Evolutionary conservation across 2,329 filamentous ascomycete species (phyloP), one percentile per base, ranked within the genome.

Genomic region (Talaromyces funiculosus): DNA sequence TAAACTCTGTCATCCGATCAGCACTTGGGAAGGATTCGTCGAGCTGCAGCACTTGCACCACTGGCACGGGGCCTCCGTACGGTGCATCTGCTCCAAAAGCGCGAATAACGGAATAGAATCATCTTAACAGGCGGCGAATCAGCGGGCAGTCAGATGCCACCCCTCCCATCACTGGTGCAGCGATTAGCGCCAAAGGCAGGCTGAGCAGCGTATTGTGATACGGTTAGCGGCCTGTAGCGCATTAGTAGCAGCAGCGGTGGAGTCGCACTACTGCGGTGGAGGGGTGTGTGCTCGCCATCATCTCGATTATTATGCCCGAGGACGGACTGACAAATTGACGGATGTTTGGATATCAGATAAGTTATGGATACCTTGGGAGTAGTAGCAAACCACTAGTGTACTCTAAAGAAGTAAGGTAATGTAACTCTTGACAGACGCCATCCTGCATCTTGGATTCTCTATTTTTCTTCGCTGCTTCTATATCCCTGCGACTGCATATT

Each of bases 1-100:
- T 26, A 49, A 29, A 51, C 45, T 51, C 26, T 31, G 45, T 51
- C 45, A 51, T 51, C 45, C 16, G 53, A 43, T 56, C 53, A 56
- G 26, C 38, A 42, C 33, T 26, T 47, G 22, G 53, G 53, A 26
- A 55, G 53, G 53, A 55, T 55, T 38, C 53, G 37, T 38, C 24
- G 53, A 55, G 53, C 24, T 42, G 53, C 53, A 55, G 53, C 12
- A 31, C 22, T 26, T 42, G 45, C 26, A 49, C 45, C 47, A 51
- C n/a, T 33, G 47, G 47, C 53, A 56, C 53, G 53, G 53, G 53
- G 53, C 33, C 38, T 56, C 22, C 47, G 29, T 35, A 4, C 16
- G 22, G 47, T 51, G 43, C 43, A 26, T 47, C 43, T 47, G 43
- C 22, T 29, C 16, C 26, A 47, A 42, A 18, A 6, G 42, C 42